These are phyloP conservation scores for Akanthomyces uredinophilus DNA, from an alignment of 2,329 filamentous ascomycete genomes.

Conservation along the genomic window DNA sequence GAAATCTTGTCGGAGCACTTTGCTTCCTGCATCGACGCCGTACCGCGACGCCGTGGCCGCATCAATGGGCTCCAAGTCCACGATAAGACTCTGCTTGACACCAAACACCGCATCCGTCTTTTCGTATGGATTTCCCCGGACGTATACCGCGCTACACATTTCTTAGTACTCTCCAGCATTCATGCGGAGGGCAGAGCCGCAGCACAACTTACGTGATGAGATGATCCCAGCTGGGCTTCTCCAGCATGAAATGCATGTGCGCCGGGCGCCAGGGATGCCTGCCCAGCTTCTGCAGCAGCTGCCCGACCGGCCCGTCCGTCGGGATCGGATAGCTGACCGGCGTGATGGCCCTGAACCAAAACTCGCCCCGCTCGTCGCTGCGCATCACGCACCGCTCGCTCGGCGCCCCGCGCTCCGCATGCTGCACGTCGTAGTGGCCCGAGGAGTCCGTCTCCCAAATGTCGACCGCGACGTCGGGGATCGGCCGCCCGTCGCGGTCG, in stretches of 20 bases:
- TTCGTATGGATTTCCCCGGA: conserved; percentile 75
- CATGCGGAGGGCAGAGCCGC: not conserved
- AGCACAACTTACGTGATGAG: conserved; percentile 66
- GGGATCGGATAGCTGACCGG: conserved; percentile 85
- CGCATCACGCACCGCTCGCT: conserved; percentile 27
- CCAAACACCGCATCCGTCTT: conserved; percentile 82
- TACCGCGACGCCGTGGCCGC: conserved; percentile 55
- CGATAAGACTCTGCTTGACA: conserved; percentile 74
- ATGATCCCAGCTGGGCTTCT: conserved; percentile 71
- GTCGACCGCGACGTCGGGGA: conserved; percentile 62
- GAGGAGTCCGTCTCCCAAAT: conserved; percentile 75
- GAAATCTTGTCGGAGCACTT: conserved; percentile 68
- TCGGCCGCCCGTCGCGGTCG: conserved; percentile 54
- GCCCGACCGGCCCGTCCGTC: conserved; percentile 76
- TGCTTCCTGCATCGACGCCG: conserved; percentile 56
- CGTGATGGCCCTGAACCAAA: conserved; percentile 82
- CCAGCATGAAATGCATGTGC: conserved; percentile 88
- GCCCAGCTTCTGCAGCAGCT: conserved; percentile 58
- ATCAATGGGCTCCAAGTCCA: conserved; percentile 52
- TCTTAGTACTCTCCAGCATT: not conserved
- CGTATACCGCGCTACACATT: conserved; percentile 60
- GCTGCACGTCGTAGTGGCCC: conserved; percentile 73
- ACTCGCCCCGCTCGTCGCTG: conserved; percentile 34
- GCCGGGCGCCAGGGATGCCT: conserved; percentile 73
- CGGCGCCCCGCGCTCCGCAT: conserved; percentile 46